Evolutionary conservation across 805 yeast species (phyloP), one percentile per base, ranked within the genome.

Genomic region (Ogataea zsoltii): DNA sequence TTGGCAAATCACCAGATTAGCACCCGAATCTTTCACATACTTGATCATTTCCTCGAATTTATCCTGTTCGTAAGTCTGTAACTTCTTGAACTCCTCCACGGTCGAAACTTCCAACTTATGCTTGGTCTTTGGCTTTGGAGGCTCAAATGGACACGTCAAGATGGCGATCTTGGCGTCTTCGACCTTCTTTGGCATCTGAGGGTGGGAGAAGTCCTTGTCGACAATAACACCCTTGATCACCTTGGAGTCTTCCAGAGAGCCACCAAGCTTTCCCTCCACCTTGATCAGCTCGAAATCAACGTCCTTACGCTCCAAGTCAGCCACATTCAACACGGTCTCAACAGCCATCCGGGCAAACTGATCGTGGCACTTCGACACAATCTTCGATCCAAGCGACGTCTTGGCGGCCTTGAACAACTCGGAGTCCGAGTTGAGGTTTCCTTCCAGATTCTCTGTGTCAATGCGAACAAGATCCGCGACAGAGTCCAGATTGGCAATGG

Each of bases 71-170:
- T 94, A 94, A 42, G 79, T 80, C 72, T 95, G 99, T 63, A 94
- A 77, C 52, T 81, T 85, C 66, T 85, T 80, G 71, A 91, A 94
- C 70, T 94, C 99, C 60, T 91, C 97, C 16, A 90, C 97, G n/a
- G 86, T 71, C 13, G 92, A 80, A 53, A 92, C 92, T 65, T 92
- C 96, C 59, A 92, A 76, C 76, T 92, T 92, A 72, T 92, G 99
- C 71, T 94, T 94, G 18, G 99, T 94, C 74, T 94, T 94, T 56
- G 99, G 99, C 72, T 94, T 94, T 60, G 99, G 99, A 33, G 99
- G 99, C 74, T 94, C 99, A 64, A 94, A 94, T 58, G 99, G 98
- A 73, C 98, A 92, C 2, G 99, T 94, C 63, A 94, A 76, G 55
- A 94, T 92, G 39, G 98, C 98, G 50, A 94, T 77, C 65, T 88